Percentiles rank a stretch among this genome's conserved stretches.
Conservation (phyloP, 2,329 filamentous ascomycete genomes). For the Epicoccum sorghinum region DNA sequence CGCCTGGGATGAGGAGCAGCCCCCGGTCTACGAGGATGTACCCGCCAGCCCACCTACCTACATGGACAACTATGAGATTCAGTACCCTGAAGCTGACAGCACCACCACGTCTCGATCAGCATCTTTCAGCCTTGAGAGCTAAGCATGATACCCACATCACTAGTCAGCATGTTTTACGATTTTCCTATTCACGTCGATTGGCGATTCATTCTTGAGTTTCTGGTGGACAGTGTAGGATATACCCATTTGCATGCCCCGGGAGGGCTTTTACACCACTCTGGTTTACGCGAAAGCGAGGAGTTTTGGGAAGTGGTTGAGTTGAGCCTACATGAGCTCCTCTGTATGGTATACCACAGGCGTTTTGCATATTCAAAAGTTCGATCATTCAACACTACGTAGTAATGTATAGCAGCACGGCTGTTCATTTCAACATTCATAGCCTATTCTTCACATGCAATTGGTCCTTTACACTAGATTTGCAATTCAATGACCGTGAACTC, state of each 20-base stretch:
- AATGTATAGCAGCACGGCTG: conserved; percentile 9
- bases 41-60: conserved; percentile 78
- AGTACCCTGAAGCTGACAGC: conserved; percentile 22
- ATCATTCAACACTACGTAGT: background rate
- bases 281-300: conserved; percentile 10
- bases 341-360: conserved; percentile 18
- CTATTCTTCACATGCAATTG: background rate
- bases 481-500: background rate
- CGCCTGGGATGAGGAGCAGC: conserved; percentile 95
- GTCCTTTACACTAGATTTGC: background rate
- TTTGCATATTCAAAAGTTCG: conserved; percentile 12
- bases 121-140: conserved; percentile 31
- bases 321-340: conserved; percentile 20
- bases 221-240: conserved; percentile 36
- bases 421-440: background rate
- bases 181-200: conserved; percentile 27
- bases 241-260: conserved; percentile 22
- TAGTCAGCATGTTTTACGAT: conserved; percentile 22
- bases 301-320: conserved; percentile 17
- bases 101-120: conserved; percentile 49
- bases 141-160: conserved; percentile 5
- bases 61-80: conserved; percentile 37
- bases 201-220: conserved; percentile 24
- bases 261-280: conserved; percentile 3
- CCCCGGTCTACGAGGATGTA: conserved; percentile 92